phyloP scores from a whole-genome alignment of 2,329 filamentous ascomycete genomes.

The Phyllachora maydis region DNA sequence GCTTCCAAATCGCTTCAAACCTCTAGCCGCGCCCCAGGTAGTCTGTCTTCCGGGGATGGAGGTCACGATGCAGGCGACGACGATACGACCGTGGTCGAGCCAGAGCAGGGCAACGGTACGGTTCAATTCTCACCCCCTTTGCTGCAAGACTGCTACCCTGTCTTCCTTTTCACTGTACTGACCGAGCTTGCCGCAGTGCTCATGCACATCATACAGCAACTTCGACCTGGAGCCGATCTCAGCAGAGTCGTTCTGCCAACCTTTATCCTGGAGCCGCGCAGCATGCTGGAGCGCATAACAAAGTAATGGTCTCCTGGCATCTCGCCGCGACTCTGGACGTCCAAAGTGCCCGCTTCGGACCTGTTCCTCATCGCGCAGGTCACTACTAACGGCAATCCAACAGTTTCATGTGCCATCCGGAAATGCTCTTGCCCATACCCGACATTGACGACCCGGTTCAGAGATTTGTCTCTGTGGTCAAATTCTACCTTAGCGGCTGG shows the following conservation, averaged over 20 bases:
- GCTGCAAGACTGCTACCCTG: no score
- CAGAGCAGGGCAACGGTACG: slow-evolving; percentile 86
- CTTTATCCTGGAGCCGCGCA: slow-evolving; percentile 92
- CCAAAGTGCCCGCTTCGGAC: no score
- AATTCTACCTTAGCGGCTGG: slow-evolving; percentile 97
- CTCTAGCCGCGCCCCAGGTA: slow-evolving; percentile 21
- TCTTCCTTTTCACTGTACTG: no score
- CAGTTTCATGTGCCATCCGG: slow-evolving; percentile 98
- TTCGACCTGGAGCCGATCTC: slow-evolving; percentile 85
- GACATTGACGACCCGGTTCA: slow-evolving; percentile 72
- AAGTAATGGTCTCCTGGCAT: slow-evolving; percentile 53
- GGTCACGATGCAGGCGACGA: slow-evolving; percentile 29
- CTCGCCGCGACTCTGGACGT: no score
- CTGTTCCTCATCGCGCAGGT: not conserved
- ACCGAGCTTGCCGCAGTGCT: slow-evolving; percentile 49
- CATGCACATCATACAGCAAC: slow-evolving; percentile 89
- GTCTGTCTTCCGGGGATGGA: slow-evolving; percentile 36
- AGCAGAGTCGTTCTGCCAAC: slow-evolving; percentile 89
- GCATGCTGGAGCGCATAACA: slow-evolving; percentile 96
- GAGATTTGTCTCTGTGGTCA: slow-evolving; percentile 86
- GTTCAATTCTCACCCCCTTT: slow-evolving; percentile 4
- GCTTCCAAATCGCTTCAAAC: slow-evolving; percentile 16
- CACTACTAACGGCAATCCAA: slow-evolving; percentile 3
- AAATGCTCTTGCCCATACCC: slow-evolving; percentile 78
- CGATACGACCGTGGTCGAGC: slow-evolving; percentile 68